Evolutionary conservation across 306 rosid species (phyloP), one percentile per base, ranked within the genome.

Genomic region (Trifolium repens): DNA sequence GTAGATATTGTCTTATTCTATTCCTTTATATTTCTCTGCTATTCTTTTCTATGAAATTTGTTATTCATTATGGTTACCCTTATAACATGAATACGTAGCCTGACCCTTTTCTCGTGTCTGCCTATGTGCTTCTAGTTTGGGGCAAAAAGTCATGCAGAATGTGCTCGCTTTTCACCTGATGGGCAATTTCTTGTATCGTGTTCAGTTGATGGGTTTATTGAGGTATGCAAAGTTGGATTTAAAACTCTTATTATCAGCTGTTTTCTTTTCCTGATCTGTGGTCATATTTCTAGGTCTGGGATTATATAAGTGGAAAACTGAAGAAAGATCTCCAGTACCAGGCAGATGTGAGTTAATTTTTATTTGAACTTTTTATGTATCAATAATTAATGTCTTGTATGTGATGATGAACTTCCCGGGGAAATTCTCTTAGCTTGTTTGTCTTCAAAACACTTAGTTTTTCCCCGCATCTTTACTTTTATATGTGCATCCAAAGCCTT

Each of bases 311-410:
- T 76, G 98, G 99, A 80, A 96, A 96, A 71, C 89, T 96, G 84
- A 96, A 96, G 91, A 96, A 96, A 84, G 99, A 96, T 83, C 97
- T 96, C 80, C 99, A 92, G 86, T 96, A 96, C 89, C 99, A 96
- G 84, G 98, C 99, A 75, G 98, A 96, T 82, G 99, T 94, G 81
- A 92, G 99, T 70, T 75, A 46, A 44, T 72, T 80, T 72, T 62
- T 64, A 44, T 54, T 70, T 76, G 58, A 71, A 47, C 50, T 13
- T 59, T 65, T 43, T 81, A 75, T 43, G 13, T 64, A 5, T 53
- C 49, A 49, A 27, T 16, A 66, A 24, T 81, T n/a, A 39, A 22
- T 60, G 34, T 67, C 46, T 59, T 58, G 72, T 40, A 30, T 82
- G 54, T 60, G 47, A 16, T 59, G 37, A 35, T 62, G 30, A 53